phyloP scores from a whole-genome alignment of 331 rosid genomes.

The Arachis monticola region DNA sequence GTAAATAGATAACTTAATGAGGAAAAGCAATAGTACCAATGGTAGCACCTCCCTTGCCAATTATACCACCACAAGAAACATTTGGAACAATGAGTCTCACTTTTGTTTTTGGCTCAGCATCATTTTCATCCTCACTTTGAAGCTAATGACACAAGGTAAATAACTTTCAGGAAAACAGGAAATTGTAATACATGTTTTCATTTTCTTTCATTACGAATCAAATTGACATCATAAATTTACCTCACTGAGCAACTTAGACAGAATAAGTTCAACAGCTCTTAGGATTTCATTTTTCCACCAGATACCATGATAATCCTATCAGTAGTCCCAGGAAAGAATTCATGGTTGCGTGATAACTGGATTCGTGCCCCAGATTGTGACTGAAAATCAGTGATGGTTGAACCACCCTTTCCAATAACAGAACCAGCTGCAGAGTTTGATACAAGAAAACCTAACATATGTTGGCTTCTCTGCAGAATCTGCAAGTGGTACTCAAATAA shows the following conservation, averaged over 20 bases:
- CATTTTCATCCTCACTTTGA: constrained; percentile 84
- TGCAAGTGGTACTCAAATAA: constrained; percentile 48
- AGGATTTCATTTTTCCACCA: constrained; percentile 75
- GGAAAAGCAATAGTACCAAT: constrained; percentile 65
- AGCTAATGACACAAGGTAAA: constrained; percentile 54
- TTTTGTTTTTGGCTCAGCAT: constrained; percentile 83
- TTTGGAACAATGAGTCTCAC: constrained; percentile 94
- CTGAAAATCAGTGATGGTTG: constrained; percentile 97
- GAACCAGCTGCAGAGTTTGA: constrained; percentile 99
- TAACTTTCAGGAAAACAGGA: constrained; percentile 38
- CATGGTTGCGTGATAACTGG: constrained; percentile 93
- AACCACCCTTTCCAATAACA: constrained; percentile 99
- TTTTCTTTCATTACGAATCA: constrained; percentile 34
- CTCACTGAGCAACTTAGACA: constrained; percentile 92
- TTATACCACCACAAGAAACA: constrained; percentile 98
- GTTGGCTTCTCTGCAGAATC: constrained; percentile 86
- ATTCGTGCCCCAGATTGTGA: constrained; percentile 98
- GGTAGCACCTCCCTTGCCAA: constrained; percentile 98
- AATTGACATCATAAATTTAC: constrained; percentile 51
- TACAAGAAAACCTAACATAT: constrained; percentile 87
- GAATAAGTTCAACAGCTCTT: constrained; percentile 90
- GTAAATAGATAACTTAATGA: constrained; percentile 27
- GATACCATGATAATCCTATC: constrained; percentile 98
- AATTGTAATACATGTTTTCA: constrained; percentile 20
- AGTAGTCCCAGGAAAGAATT: constrained; percentile 98